Evolutionary conservation across 2,329 filamentous ascomycete genomes (phyloP), one percentile per base, ranked within the genome.

Genomic region (Aureobasidium namibiae): DNA sequence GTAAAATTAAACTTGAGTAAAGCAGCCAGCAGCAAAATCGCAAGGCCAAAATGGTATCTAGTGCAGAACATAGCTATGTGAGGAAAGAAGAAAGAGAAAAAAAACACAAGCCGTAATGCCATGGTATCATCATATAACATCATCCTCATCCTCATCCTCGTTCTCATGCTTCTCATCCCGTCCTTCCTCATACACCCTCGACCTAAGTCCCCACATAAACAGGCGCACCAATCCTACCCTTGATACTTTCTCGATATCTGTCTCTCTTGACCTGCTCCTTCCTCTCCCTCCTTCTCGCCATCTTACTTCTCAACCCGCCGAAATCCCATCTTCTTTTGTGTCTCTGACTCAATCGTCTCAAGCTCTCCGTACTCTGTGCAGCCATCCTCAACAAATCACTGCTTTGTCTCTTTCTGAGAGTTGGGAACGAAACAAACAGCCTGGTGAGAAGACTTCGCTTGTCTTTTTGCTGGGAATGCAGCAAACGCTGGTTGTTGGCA

Each of bases 171-270:
- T 23, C 29, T 33, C 31, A 23, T 33, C 29, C n/a, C n/a, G n/a
- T 10, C 26, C 4, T 23, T 11, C 29, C 29, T 8, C 45, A 41
- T 18, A 10, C 45, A 21, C 16, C 18, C 31, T 5, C 24, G 48
- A 26, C 31, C n/a, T n/a, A 52, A 9, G 13, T n/a, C 18, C 24
- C 45, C 21, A 29, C 11, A 33, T 59, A 50, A 16, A 59, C 36
- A 21, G 42, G 44, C 33, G 33, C 69, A 1, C 79, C 78, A 65
- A 86, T 85, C 59, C 76, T 81, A 59, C 76, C 75, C 63, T 82
- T 77, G 53, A 85, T 70, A 60, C 72, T 75, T 62, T 80, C 75
- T 61, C 82, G 73, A 61, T 79, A 72, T 63, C 76, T 78, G 67
- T 84, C 80, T 54, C 76, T 74, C 62, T 72, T 76, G 57, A 73